These are phyloP conservation scores for Annona squamosa DNA, from an alignment of 164 flowering plant species.

Conservation along the genomic window DNA sequence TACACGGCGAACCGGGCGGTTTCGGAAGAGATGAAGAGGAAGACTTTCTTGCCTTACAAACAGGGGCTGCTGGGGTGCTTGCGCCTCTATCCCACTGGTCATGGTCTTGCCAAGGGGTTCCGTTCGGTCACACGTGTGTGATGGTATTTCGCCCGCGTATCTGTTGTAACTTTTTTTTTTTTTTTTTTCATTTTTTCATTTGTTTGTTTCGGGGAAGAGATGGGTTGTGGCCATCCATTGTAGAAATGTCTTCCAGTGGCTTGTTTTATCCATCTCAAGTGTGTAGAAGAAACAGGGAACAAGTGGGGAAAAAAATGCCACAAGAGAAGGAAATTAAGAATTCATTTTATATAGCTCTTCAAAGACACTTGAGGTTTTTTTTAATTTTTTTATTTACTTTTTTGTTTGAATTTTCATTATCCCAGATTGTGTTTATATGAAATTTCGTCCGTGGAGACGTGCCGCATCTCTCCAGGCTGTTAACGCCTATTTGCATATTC, in stretches of 20 bases:
- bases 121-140: conserved; percentile 12
- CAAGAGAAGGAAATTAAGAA: not conserved
- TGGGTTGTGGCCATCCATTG: not conserved
- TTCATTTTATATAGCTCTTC: not conserved
- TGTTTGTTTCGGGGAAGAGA: too few relatives aligned
- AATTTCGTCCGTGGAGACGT: not conserved
- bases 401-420: too few relatives aligned
- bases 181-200: too few relatives aligned
- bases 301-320: not conserved
- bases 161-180: too few relatives aligned
- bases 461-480: not conserved
- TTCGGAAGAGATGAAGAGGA: conserved; percentile 66
- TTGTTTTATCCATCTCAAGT: not conserved
- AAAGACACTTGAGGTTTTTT: not conserved
- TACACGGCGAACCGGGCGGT: conserved; percentile 68
- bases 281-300: not conserved
- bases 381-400: too few relatives aligned
- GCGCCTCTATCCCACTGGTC: conserved; percentile 43
- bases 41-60: conserved; percentile 75
- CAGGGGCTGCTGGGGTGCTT: conserved; percentile 67
- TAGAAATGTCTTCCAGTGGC: not conserved
- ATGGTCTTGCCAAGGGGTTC: conserved; percentile 41
- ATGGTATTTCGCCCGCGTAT: not conserved
- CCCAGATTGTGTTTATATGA: too few relatives aligned
- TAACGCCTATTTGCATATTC: not conserved